Conservation (phyloP, 176 grass and related monocot species). For the Poa pratensis region DNA sequence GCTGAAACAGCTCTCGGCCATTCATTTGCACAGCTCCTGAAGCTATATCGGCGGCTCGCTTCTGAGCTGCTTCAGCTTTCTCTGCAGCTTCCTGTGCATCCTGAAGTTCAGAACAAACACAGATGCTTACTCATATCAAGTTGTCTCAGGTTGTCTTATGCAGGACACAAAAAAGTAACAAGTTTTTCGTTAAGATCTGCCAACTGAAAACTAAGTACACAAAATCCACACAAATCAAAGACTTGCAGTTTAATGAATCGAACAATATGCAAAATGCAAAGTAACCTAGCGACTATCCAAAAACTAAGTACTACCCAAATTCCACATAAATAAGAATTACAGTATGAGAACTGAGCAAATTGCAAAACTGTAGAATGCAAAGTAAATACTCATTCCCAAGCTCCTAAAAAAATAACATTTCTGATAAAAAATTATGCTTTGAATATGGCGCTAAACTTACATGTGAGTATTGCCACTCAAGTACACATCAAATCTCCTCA, state of each 20-base stretch:
- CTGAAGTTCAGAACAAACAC: constrained; percentile 42
- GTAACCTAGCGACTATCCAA: neutral
- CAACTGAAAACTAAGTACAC: neutral
- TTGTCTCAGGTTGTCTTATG: neutral
- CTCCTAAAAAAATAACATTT: neutral
- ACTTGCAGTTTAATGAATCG: neutral
- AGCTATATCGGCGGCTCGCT: constrained; percentile 61
- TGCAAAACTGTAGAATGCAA: neutral
- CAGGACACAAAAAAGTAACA: neutral
- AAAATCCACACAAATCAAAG: neutral
- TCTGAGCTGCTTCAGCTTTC: constrained; percentile 67
- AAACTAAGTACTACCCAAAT: neutral
- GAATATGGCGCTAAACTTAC: too few species aligned
- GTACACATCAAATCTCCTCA: too few species aligned
- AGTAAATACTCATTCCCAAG: neutral
- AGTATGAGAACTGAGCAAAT: neutral
- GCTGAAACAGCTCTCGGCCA: constrained; percentile 77
- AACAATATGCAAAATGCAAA: neutral
- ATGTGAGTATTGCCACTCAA: neutral
- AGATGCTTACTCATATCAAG: neutral
- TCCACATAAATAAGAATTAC: neutral
- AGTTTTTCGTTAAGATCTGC: neutral
- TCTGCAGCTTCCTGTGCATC: constrained; percentile 55
- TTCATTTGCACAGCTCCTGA: constrained; percentile 76
- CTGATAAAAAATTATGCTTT: neutral